These are phyloP conservation scores for Solanum phureja DNA, from an alignment of 257 asterid genomes.

Conservation along the genomic window DNA sequence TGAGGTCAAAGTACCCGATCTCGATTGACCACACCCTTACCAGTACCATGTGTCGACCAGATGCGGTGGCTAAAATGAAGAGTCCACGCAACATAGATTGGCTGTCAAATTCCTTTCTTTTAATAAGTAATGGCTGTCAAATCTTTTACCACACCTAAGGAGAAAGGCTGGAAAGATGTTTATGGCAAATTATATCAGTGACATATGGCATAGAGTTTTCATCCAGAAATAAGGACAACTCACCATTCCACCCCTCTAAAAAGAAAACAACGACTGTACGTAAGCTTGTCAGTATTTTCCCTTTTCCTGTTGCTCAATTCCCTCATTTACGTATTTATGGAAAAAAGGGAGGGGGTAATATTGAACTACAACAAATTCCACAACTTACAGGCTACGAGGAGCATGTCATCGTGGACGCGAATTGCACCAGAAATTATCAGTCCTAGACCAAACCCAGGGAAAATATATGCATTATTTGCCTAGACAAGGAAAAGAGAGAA, in stretches of 20 bases:
- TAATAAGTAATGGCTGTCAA: neutral
- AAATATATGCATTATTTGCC: slow-evolving; percentile 89
- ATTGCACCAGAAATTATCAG: slow-evolving; percentile 89
- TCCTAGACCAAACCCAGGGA: slow-evolving; percentile 92
- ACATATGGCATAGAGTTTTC: neutral
- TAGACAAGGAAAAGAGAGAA: slow-evolving; percentile 8
- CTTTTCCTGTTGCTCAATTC: neutral
- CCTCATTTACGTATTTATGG: neutral
- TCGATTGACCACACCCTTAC: neutral
- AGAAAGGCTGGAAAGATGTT: neutral
- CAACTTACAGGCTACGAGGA: slow-evolving; percentile 86
- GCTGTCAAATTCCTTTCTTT: neutral
- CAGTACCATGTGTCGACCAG: neutral
- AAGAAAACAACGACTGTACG: neutral
- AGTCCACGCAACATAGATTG: neutral
- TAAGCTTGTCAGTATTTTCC: neutral
- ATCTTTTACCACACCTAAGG: neutral
- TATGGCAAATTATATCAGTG: neutral
- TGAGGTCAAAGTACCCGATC: neutral
- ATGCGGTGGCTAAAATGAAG: neutral
- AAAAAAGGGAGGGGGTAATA: neutral
- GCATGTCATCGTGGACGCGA: slow-evolving; percentile 93
- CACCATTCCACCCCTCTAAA: neutral
- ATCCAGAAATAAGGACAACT: neutral
- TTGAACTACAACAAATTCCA: neutral